Percentiles rank a stretch among this genome's conserved stretches.
These are phyloP conservation scores for Solanum pinnatisectum DNA, from an alignment of 257 asterid genomes.

Conservation along the genomic window DNA sequence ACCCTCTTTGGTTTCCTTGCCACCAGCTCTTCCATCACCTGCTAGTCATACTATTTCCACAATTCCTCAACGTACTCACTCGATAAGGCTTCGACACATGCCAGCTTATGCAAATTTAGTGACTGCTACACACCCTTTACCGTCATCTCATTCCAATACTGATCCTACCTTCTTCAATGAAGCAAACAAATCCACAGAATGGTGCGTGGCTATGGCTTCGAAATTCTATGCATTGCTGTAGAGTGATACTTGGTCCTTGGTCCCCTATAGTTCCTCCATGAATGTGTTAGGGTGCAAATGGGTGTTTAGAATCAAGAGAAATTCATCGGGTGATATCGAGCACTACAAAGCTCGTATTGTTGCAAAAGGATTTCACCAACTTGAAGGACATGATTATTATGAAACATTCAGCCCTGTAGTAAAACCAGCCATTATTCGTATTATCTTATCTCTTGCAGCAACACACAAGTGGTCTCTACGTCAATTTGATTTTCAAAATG, in stretches of 20 bases:
- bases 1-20: no score
- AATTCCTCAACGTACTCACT: no score
- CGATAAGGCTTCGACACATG: no score
- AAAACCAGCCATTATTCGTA: not conserved
- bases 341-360: not conserved
- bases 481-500: not conserved
- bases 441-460: not conserved
- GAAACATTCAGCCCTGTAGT: not conserved
- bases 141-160: no score
- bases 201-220: accelerated
- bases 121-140: no score
- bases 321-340: not conserved
- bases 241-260: no score
- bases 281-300: not conserved
- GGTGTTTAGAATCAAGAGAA: not conserved
- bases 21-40: not conserved
- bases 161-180: no score
- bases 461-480: not conserved
- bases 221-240: no score
- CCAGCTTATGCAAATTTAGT: no score
- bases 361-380: not conserved
- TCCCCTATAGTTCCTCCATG: not conserved
- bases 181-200: no score
- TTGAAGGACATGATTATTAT: not conserved
- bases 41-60: no score